phyloP scores from a whole-genome alignment of 2,329 filamentous ascomycete genomes.

The Colletotrichum karsti region DNA sequence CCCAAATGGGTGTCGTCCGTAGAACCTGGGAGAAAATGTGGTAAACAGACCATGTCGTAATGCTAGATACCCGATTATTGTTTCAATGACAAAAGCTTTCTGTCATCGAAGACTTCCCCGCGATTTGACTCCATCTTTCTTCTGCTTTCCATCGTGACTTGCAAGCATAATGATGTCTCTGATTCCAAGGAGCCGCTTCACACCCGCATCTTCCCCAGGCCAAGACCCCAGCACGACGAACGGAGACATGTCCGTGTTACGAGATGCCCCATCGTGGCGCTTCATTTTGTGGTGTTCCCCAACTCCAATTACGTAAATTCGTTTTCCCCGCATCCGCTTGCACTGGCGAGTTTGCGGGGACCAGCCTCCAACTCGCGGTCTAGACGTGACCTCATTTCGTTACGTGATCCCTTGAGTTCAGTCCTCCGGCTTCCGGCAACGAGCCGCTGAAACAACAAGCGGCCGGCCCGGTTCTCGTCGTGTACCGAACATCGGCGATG shows the following conservation, averaged over 20 bases:
- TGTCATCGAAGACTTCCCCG: not conserved
- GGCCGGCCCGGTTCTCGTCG: not conserved
- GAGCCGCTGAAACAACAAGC: not conserved
- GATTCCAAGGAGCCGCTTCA: not conserved
- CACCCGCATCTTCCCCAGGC: constrained; percentile 1
- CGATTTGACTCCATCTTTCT: too few species aligned
- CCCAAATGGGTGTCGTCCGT: constrained; percentile 43
- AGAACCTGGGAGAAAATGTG: constrained; percentile 50
- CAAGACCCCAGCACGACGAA: not conserved
- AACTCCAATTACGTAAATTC: constrained; percentile 2
- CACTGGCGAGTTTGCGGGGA: not conserved
- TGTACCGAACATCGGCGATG: not conserved
- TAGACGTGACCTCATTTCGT: constrained; percentile 1
- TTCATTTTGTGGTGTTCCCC: not conserved
- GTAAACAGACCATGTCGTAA: constrained; percentile 32
- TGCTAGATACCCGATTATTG: not conserved
- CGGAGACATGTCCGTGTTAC: not conserved
- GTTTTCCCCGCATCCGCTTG: constrained; percentile 7
- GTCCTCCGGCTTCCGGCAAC: not conserved
- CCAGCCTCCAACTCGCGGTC: not conserved
- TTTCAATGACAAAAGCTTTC: not conserved
- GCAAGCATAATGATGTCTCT: not conserved
- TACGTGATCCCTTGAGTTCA: not conserved
- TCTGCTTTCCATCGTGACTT: not conserved
- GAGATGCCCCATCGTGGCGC: not conserved